Conservation (phyloP, 352 stramenopile species). For the Phytophthora agathidicida region DNA sequence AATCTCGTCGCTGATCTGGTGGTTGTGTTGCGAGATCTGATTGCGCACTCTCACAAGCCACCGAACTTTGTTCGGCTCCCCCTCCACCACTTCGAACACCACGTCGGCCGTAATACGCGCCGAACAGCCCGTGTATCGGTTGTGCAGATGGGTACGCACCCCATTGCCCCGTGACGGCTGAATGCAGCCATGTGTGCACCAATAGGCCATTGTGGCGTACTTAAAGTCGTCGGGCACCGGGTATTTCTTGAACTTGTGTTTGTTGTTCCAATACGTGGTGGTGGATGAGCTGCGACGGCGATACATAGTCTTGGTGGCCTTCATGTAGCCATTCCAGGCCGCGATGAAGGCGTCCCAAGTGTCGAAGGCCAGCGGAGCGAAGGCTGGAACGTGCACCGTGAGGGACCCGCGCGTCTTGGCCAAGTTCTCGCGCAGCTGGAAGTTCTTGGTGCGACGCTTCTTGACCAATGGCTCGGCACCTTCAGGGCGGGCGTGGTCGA, state of each 20-base stretch:
- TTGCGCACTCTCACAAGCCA: constrained; percentile 84
- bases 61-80: constrained; percentile 44
- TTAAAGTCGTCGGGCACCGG: constrained; percentile 73
- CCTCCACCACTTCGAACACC: constrained; percentile 57
- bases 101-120: constrained; percentile 78
- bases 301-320: constrained; percentile 77
- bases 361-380: constrained; percentile 62
- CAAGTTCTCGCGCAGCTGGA: constrained; percentile 76
- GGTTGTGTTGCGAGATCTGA: constrained; percentile 82
- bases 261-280: constrained; percentile 76
- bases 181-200: constrained; percentile 85
- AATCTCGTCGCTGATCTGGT: constrained; percentile 79
- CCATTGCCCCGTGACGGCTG: constrained; percentile 73
- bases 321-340: constrained; percentile 73
- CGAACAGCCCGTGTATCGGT: constrained; percentile 79
- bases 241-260: constrained; percentile 76
- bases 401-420: constrained; percentile 53
- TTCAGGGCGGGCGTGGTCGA: too few species aligned
- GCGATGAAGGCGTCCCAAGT: constrained; percentile 74
- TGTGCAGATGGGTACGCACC: constrained; percentile 78
- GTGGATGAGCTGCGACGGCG: constrained; percentile 74
- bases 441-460: constrained; percentile 87
- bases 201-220: constrained; percentile 87
- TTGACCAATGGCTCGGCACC: constrained; percentile 63
- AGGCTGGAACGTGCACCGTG: constrained; percentile 46